A percentile compares a stretch with the other conserved stretches of the same genome.
These are phyloP conservation scores for Stemphylium beticola DNA, from an alignment of 2,329 filamentous ascomycete species.

Conservation along the genomic window DNA sequence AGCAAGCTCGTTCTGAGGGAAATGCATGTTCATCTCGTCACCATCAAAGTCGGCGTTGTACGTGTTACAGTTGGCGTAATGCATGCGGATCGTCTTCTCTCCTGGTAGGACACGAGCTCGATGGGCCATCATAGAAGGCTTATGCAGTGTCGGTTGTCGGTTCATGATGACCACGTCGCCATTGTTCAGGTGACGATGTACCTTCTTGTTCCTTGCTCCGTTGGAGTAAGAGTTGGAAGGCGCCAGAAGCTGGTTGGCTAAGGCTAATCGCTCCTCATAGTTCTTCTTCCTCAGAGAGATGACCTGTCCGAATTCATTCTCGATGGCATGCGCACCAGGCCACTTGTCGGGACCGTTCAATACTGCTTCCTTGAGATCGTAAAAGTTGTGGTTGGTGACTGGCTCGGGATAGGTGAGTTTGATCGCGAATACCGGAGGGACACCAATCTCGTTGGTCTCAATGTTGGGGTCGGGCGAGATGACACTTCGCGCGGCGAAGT, in stretches of 20 bases:
- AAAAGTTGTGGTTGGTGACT: conserved; percentile 96
- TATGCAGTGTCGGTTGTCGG: conserved; percentile 95
- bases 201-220: conserved; percentile 89
- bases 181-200: conserved; percentile 93
- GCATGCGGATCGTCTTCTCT: conserved; percentile 98
- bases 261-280: conserved; percentile 81
- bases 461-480: conserved; percentile 99
- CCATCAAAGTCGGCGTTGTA: conserved; percentile 99
- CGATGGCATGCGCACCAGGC: conserved; percentile 92
- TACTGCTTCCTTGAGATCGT: conserved; percentile 93
- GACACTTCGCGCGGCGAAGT: conserved; percentile 95
- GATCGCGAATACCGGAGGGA: conserved; percentile 95
- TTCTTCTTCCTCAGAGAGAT: conserved; percentile 87
- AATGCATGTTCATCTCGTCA: conserved; percentile 99
- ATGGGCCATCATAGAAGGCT: conserved; percentile 99
- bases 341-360: conserved; percentile 93
- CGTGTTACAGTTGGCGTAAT: conserved; percentile 99
- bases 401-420: conserved; percentile 97
- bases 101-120: conserved; percentile 88
- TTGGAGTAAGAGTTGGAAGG: conserved; percentile 77
- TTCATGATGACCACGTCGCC: conserved; percentile 99
- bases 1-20: conserved; percentile 95
- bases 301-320: conserved; percentile 93
- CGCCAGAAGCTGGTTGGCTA: conserved; percentile 92
- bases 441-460: conserved; percentile 98